Conservation (phyloP, 306 rosid genomes). For the Lithocarpus polystachyus region DNA sequence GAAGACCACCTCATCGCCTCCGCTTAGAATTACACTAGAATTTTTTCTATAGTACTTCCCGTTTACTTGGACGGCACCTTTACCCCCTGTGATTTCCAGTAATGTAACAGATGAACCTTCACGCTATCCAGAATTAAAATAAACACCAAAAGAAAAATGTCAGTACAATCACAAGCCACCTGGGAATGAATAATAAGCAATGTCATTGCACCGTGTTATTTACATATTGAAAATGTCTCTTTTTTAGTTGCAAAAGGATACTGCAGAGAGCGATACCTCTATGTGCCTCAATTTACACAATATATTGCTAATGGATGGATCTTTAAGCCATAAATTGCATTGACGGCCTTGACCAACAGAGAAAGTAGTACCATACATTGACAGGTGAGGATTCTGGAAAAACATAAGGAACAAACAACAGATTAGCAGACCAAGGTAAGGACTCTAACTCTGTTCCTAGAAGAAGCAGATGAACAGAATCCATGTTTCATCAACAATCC, state of each 20-base stretch:
- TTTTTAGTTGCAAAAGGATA: slow-evolving; percentile 11
- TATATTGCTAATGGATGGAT: slow-evolving; percentile 50
- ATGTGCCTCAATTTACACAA: slow-evolving; percentile 80
- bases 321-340: slow-evolving; percentile 79
- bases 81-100: slow-evolving; percentile 71
- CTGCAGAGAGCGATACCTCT: slow-evolving; percentile 52
- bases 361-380: slow-evolving; percentile 48
- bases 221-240: slow-evolving; percentile 12
- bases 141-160: slow-evolving; percentile 8
- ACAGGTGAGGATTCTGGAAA: slow-evolving; percentile 76
- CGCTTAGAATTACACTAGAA: slow-evolving; percentile 51
- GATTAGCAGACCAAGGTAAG: slow-evolving; percentile 21
- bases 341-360: slow-evolving; percentile 81
- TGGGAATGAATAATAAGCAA: slow-evolving; percentile 13
- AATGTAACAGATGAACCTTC: slow-evolving; percentile 64
- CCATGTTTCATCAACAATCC: neutral
- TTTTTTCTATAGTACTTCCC: slow-evolving; percentile 51
- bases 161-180: slow-evolving; percentile 8
- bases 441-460: neutral
- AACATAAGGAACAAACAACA: slow-evolving; percentile 20
- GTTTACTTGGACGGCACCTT: slow-evolving; percentile 74
- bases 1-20: slow-evolving; percentile 93
- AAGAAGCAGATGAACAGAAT: neutral
- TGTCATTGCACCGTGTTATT: neutral
- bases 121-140: slow-evolving; percentile 47